Base-by-base conservation (phyloP, 192 early-diverging fungal species). In the Chytriomyces hyalinus region DNA sequence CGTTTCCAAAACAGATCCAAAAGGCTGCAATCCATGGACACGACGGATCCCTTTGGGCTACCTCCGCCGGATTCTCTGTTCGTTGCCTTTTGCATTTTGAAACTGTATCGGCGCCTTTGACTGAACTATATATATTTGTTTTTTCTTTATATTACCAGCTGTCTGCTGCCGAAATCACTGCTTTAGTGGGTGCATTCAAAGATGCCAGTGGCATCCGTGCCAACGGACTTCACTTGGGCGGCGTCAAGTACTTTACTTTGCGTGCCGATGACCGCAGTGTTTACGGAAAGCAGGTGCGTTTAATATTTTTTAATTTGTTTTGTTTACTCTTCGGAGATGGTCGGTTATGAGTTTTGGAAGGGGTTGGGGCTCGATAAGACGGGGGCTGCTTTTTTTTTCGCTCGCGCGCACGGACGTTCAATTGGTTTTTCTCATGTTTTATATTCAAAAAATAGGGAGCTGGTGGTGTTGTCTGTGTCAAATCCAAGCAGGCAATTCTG, bases 11-110 rank as follows among this genome's bases (percentile, higher is more conserved):
- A 49, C 49, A 78, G 77, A 84, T 85, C 78, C 15, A 74, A 69
- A 82, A 91, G 77, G 96, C 87, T 49, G 91, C 91, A 65, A 97
- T 98, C 80, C 87, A 89, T 82, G 95, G 96, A 68, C 90, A 86
- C 75, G 92, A 94, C 74, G 94, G 93, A 67, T 82, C 86, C 36
- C 73, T 88, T 60, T 98, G 97, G 97, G 96, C 96, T 22, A 84
- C 89, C 68, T 91, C 91, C 73, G 24, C 83, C 47, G 85, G 83
- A 46, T 94, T 97, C 89, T 28, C 59, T 22, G 95, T 96, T 89
- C 53, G 13, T 57, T 20, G 53, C 53, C 53, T 57, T 57, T n/a
- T 57, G 13, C 13, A 57, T n/a, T 57, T 57, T 20, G 15, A 57
- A 10, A 5, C 13, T 20, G 20, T 20, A 57, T 57, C 15, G 15